A percentile compares a stretch with the other conserved stretches of the same genome.
These are phyloP conservation scores for Gautieria morchelliformis DNA, from an alignment of 768 basidiomycete genomes.

Conservation along the genomic window DNA sequence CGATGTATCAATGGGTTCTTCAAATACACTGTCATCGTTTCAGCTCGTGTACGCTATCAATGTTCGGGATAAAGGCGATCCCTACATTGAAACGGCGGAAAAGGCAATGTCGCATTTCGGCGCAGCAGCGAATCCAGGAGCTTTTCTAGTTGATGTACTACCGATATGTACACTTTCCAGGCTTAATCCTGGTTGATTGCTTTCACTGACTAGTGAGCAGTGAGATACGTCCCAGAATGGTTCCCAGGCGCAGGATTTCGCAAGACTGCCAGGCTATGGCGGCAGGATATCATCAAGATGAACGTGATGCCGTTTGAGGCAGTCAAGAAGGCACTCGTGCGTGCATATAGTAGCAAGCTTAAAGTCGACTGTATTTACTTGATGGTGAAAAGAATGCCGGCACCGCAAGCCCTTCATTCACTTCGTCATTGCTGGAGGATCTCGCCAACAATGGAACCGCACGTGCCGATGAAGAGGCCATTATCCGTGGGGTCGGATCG, in stretches of 20 bases:
- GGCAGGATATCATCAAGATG: conserved; percentile 37
- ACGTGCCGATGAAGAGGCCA: background rate
- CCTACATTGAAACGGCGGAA: conserved; percentile 23
- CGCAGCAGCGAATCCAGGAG: conserved; percentile 18
- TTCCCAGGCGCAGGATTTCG: conserved; percentile 20
- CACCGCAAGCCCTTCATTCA: conserved; percentile 18
- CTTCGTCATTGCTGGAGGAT: conserved; percentile 8
- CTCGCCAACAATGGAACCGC: background rate
- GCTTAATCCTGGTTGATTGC: background rate
- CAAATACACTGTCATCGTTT: too few relatives aligned
- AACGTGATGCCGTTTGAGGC: conserved; percentile 34
- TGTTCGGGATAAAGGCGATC: conserved; percentile 25
- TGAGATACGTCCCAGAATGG: conserved; percentile 17
- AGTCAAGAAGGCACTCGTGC: conserved; percentile 30
- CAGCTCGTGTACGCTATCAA: conserved; percentile 31
- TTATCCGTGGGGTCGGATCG: background rate
- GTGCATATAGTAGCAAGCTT: conserved; percentile 5
- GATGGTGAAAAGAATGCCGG: conserved; percentile 13
- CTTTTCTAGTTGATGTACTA: conserved; percentile 25
- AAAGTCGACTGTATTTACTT: background rate
- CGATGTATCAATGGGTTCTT: too few relatives aligned
- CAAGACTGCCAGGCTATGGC: conserved; percentile 29
- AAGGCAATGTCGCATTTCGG: conserved; percentile 20
- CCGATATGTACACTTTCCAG: background rate
- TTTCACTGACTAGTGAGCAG: conserved; percentile 6